These are phyloP conservation scores for Nannizziopsis barbatae DNA, from an alignment of 2,329 filamentous ascomycete species.

Conservation along the genomic window DNA sequence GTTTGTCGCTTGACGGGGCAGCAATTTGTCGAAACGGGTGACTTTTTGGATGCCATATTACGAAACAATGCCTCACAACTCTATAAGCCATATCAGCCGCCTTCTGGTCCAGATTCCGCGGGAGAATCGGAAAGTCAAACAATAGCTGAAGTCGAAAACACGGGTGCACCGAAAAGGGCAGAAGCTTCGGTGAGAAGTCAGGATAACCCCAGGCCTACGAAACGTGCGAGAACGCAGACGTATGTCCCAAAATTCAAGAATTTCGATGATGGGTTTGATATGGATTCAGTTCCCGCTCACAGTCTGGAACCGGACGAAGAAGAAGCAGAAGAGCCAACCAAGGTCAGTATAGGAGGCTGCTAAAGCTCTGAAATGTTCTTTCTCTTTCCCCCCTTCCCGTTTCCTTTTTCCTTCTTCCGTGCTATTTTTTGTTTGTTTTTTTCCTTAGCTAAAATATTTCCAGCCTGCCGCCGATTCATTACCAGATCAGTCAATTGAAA, in stretches of 20 bases:
- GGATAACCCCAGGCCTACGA: conserved; percentile 15
- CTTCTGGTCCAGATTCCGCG: neutral
- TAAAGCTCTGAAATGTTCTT: neutral
- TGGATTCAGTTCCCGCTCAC: conserved; percentile 31
- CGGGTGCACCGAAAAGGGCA: neutral
- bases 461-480: conserved; percentile 14
- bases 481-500: conserved; percentile 22
- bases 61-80: conserved; percentile 64
- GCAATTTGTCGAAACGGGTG: conserved; percentile 73
- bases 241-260: conserved; percentile 53
- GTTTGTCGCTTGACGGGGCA: conserved; percentile 66
- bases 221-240: conserved; percentile 21
- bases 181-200: conserved; percentile 13
- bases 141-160: neutral
- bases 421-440: no score
- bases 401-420: no score
- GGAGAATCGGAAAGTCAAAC: neutral
- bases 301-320: conserved; percentile 22
- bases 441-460: conserved; percentile 2
- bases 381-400: neutral
- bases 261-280: conserved; percentile 53
- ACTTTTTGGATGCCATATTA: conserved; percentile 83
- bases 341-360: conserved; percentile 3
- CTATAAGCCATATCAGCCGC: conserved; percentile 48
- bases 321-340: conserved; percentile 10